Conservation (phyloP, 768 basidiomycete species). For the Leccinum longicurvipes region DNA sequence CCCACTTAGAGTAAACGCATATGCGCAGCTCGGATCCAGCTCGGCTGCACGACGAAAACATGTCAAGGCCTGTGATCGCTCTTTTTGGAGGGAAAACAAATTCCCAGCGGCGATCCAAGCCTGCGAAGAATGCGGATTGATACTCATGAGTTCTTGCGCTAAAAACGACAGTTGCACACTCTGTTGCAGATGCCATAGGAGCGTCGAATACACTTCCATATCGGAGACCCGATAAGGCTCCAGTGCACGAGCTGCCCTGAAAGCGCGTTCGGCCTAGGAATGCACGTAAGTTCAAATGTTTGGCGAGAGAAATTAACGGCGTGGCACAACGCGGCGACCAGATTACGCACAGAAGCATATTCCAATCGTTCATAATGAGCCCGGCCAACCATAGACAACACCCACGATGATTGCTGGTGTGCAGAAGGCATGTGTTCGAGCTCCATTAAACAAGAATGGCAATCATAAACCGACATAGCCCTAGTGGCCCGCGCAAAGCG, state of each 20-base stretch:
- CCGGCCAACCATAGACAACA: slow-evolving; percentile 78
- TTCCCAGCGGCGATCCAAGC: slow-evolving; percentile 98
- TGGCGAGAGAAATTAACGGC: slow-evolving; percentile 15
- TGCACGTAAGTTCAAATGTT: slow-evolving; percentile 13
- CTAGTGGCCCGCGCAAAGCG: slow-evolving; percentile 79
- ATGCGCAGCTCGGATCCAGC: slow-evolving; percentile 86
- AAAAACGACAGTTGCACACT: slow-evolving; percentile 85
- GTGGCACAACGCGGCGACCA: slow-evolving; percentile 4
- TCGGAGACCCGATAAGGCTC: slow-evolving; percentile 90
- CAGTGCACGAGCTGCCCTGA: slow-evolving; percentile 71
- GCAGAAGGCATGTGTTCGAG: slow-evolving; percentile 71
- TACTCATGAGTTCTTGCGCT: slow-evolving; percentile 86
- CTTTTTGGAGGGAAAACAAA: slow-evolving; percentile 91
- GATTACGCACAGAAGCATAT: slow-evolving; percentile 74
- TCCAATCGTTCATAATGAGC: slow-evolving; percentile 89
- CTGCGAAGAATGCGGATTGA: slow-evolving; percentile 77
- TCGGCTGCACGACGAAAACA: slow-evolving; percentile 92
- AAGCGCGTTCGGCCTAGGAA: slow-evolving; percentile 83
- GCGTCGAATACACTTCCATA: slow-evolving; percentile 95
- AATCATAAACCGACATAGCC: slow-evolving; percentile 73
- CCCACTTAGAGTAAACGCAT: slow-evolving; percentile 94
- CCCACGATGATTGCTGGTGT: slow-evolving; percentile 74
- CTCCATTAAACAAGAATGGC: slow-evolving; percentile 67
- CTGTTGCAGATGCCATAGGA: slow-evolving; percentile 91
- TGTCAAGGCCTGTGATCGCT: slow-evolving; percentile 87